Conservation (phyloP, 2,329 filamentous ascomycete genomes). For the Cladosporium sp. region DNA sequence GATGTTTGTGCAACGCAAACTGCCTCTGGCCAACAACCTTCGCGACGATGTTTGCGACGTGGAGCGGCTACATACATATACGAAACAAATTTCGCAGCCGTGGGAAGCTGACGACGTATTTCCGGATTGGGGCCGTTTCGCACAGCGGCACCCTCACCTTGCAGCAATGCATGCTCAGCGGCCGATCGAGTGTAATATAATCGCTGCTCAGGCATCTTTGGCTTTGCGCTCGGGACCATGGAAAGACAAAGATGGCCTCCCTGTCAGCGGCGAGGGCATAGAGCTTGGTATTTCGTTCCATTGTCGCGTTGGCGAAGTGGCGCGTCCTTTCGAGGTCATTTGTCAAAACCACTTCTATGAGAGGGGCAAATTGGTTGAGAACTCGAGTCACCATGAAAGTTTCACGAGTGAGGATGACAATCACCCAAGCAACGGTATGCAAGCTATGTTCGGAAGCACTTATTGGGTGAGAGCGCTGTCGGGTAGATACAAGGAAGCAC, state of each 20-base stretch:
- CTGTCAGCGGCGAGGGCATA: slow-evolving; percentile 25
- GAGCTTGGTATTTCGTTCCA: slow-evolving; percentile 36
- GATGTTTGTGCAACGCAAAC: slow-evolving; percentile 43
- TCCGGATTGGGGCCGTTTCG: slow-evolving; percentile 36
- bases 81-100: slow-evolving; percentile 35
- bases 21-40: not conserved
- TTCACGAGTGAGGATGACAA: slow-evolving; percentile 22
- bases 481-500: slow-evolving; percentile 22
- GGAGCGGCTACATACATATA: slow-evolving; percentile 42
- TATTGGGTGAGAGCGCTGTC: slow-evolving; percentile 46
- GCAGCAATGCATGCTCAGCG: slow-evolving; percentile 28
- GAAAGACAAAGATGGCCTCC: slow-evolving; percentile 35
- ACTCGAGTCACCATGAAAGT: not conserved
- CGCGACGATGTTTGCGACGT: slow-evolving; percentile 23
- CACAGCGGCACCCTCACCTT: slow-evolving; percentile 34
- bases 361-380: slow-evolving; percentile 24
- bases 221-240: slow-evolving; percentile 43
- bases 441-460: slow-evolving; percentile 42
- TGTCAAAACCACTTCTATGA: slow-evolving; percentile 32
- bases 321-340: slow-evolving; percentile 24
- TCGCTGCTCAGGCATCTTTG: slow-evolving; percentile 45
- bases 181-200: slow-evolving; percentile 37
- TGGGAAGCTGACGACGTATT: slow-evolving; percentile 36
- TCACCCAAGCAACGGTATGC: slow-evolving; percentile 28
- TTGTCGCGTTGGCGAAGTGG: slow-evolving; percentile 26